A percentile compares a stretch with the other conserved stretches of the same genome.
phyloP scores from a whole-genome alignment of 2,329 filamentous ascomycete species.

The Monilinia vaccinii-corymbosi region DNA sequence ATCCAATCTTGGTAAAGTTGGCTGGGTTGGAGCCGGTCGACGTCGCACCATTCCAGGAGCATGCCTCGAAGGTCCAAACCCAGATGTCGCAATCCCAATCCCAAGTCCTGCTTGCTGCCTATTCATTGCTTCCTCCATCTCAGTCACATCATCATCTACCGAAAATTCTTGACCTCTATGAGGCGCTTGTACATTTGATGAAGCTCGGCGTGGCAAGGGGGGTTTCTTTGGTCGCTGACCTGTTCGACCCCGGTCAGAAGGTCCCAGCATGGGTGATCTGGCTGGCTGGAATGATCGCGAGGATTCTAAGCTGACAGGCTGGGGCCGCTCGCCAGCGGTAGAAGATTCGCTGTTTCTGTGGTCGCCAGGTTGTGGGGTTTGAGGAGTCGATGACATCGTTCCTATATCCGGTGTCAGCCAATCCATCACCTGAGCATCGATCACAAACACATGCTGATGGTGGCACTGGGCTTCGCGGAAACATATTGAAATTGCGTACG shows the following conservation, averaged over 20 bases:
- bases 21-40: slow-evolving; percentile 37
- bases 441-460: background rate
- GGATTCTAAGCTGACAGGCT: slow-evolving; percentile 24
- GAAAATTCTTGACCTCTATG: slow-evolving; percentile 83
- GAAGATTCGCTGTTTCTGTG: slow-evolving; percentile 26
- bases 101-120: slow-evolving; percentile 36
- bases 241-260: slow-evolving; percentile 26
- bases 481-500: slow-evolving; percentile 33
- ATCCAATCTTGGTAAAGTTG: slow-evolving; percentile 39
- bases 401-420: slow-evolving; percentile 15
- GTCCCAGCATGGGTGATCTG: slow-evolving; percentile 28
- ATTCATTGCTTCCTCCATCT: slow-evolving; percentile 61
- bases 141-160: slow-evolving; percentile 75
- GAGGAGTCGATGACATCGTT: slow-evolving; percentile 17
- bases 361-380: slow-evolving; percentile 14
- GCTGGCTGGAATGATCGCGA: slow-evolving; percentile 23
- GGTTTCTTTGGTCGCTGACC: slow-evolving; percentile 48
- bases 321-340: slow-evolving; percentile 20
- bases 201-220: slow-evolving; percentile 60
- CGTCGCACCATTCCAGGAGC: slow-evolving; percentile 42
- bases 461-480: background rate
- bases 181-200: slow-evolving; percentile 61
- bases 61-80: slow-evolving; percentile 35
- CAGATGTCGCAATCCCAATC: slow-evolving; percentile 28
- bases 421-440: background rate